These are phyloP conservation scores for Phialocephala subalpina DNA, from an alignment of 2,329 filamentous ascomycete species.

Conservation along the genomic window DNA sequence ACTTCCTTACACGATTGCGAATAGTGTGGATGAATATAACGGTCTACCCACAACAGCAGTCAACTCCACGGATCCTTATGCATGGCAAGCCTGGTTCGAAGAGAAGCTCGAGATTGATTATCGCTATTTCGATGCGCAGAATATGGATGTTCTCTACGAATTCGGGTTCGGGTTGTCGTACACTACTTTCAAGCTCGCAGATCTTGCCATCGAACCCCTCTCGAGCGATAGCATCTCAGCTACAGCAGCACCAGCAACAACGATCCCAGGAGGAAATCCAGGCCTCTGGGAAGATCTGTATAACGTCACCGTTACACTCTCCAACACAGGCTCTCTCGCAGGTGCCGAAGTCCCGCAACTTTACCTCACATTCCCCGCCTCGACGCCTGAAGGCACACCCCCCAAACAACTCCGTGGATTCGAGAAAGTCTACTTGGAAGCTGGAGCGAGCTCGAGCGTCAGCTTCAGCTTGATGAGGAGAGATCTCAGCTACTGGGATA, in stretches of 20 bases:
- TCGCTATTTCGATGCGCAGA: constrained; percentile 54
- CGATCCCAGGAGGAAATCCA: constrained; percentile 31
- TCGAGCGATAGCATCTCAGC: constrained; percentile 47
- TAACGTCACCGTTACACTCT: constrained; percentile 64
- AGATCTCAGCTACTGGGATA: constrained; percentile 72
- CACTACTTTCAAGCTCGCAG: constrained; percentile 76
- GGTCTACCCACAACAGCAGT: constrained; percentile 67
- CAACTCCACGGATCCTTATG: constrained; percentile 76
- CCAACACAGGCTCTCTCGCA: constrained; percentile 66
- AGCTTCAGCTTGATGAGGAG: constrained; percentile 61
- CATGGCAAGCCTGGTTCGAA: constrained; percentile 62
- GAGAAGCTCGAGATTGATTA: constrained; percentile 60
- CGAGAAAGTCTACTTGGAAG: constrained; percentile 61
- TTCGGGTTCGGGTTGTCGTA: constrained; percentile 67
- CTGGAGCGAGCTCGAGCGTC: constrained; percentile 56
- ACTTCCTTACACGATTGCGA: constrained; percentile 74
- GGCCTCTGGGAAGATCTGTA: constrained; percentile 43
- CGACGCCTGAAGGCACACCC: constrained; percentile 45
- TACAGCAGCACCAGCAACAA: not conserved
- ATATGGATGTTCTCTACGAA: constrained; percentile 47
- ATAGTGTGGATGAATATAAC: constrained; percentile 58
- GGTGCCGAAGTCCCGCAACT: constrained; percentile 75
- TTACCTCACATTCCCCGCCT: constrained; percentile 50
- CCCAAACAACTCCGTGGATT: constrained; percentile 66
- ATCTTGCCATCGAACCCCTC: constrained; percentile 48